These are phyloP conservation scores for Endoconidiophora polonica DNA, from an alignment of 2,329 filamentous ascomycete genomes.

Conservation along the genomic window DNA sequence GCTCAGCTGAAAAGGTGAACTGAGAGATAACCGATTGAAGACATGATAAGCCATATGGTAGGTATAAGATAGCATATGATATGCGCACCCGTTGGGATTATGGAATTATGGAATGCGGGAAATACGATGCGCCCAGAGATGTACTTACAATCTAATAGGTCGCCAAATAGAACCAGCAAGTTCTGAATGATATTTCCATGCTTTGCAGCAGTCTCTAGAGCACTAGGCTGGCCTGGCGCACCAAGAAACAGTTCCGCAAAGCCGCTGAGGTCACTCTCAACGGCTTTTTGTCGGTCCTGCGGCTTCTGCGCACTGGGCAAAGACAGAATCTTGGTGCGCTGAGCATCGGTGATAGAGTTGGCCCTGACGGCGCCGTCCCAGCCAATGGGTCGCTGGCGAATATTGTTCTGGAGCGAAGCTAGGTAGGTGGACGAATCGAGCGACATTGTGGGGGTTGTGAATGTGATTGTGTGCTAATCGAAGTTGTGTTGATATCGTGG, in stretches of 20 bases:
- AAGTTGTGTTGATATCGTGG: neutral
- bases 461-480: neutral
- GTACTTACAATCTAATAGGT: conserved; percentile 65
- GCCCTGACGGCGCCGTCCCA: conserved; percentile 94
- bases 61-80: neutral
- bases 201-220: conserved; percentile 73
- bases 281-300: conserved; percentile 68
- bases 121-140: conserved; percentile 1
- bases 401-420: conserved; percentile 83
- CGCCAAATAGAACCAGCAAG: conserved; percentile 73
- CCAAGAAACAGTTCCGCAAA: conserved; percentile 73
- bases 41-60: no score
- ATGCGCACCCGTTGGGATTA: neutral
- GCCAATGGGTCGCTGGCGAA: conserved; percentile 84
- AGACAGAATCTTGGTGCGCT: conserved; percentile 88
- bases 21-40: no score
- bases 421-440: conserved; percentile 81
- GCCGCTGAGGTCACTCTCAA: conserved; percentile 63
- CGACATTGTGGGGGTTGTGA: conserved; percentile 43
- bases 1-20: no score
- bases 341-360: conserved; percentile 82
- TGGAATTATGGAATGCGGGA: conserved; percentile 2
- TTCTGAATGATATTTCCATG: conserved; percentile 88
- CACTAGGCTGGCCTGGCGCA: conserved; percentile 47
- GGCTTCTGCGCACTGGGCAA: conserved; percentile 84